These are phyloP conservation scores for Phlyctochytrium planicorne DNA, from an alignment of 192 early-diverging fungal species.

Conservation along the genomic window DNA sequence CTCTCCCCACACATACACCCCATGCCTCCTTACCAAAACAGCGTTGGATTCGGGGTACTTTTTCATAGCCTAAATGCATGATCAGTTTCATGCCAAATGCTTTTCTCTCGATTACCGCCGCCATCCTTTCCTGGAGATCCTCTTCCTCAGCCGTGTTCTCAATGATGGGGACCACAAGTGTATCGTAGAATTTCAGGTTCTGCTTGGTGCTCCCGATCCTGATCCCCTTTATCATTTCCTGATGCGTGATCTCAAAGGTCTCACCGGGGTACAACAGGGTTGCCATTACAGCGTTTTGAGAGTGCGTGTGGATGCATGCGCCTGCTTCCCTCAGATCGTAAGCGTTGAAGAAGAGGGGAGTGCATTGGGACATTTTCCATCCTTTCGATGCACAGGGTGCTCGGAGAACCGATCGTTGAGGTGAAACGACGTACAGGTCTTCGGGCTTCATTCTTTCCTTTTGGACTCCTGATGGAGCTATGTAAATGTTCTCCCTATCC, in stretches of 20 bases:
- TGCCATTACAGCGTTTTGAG: conserved; percentile 91
- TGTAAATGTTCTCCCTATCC: conserved; percentile 67
- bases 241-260: conserved; percentile 86
- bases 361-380: conserved; percentile 87
- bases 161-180: conserved; percentile 85
- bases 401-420: conserved; percentile 61
- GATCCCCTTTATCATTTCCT: conserved; percentile 99
- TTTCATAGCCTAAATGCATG: conserved; percentile 67
- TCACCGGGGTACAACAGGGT: conserved; percentile 75
- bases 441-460: conserved; percentile 87
- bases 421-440: conserved; percentile 83
- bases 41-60: conserved; percentile 88
- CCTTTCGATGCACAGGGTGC: conserved; percentile 55
- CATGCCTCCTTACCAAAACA: conserved; percentile 90
- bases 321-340: conserved; percentile 81
- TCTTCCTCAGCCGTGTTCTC: conserved; percentile 96
- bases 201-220: conserved; percentile 64
- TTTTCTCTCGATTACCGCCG: conserved; percentile 53
- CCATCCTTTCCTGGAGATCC: conserved; percentile 85
- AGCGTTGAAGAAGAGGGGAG: conserved; percentile 92
- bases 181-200: conserved; percentile 78
- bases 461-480: conserved; percentile 93
- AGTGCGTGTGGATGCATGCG: conserved; percentile 96
- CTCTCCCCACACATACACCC: conserved; percentile 98
- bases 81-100: no score